Evolutionary conservation across 352 stramenopile species (phyloP).

Genomic region (Phytophthora palmivora): DNA sequence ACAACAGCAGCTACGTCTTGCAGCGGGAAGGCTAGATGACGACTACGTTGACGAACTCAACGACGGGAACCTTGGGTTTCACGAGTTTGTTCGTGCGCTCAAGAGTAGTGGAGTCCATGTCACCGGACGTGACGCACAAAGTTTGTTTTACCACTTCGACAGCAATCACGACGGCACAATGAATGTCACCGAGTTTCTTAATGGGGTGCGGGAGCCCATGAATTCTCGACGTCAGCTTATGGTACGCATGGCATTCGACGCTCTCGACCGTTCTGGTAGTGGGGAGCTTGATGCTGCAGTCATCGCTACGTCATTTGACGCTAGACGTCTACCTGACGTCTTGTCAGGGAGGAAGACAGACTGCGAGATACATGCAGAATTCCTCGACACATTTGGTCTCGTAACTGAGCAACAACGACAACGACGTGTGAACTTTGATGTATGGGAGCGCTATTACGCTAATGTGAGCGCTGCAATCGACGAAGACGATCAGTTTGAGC

Average conservation of each 20-base stretch:
- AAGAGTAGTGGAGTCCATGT: conserved; percentile 62
- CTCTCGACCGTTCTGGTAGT: conserved; percentile 82
- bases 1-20: conserved; percentile 74
- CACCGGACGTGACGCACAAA: conserved; percentile 56
- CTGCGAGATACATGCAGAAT: conserved; percentile 82
- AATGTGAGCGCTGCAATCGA: conserved; percentile 91
- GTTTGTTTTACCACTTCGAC: conserved; percentile 89
- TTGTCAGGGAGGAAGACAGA: conserved; percentile 76
- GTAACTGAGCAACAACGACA: conserved; percentile 49
- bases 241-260: conserved; percentile 88
- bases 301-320: conserved; percentile 84
- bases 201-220: conserved; percentile 85
- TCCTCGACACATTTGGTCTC: conserved; percentile 84
- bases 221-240: conserved; percentile 76
- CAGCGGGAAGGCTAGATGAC: conserved; percentile 36
- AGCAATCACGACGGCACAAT: conserved; percentile 84
- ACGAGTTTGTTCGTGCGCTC: conserved; percentile 83
- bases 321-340: conserved; percentile 86
- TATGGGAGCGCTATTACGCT: conserved; percentile 89
- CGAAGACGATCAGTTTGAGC: conserved; percentile 93
- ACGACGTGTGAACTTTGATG: conserved; percentile 62
- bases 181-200: conserved; percentile 88
- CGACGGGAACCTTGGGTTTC: conserved; percentile 68
- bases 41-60: conserved; percentile 62
- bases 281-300: conserved; percentile 76